Evolutionary conservation across 2,329 filamentous ascomycete genomes (phyloP).

Genomic region (Colletotrichum trifolii): DNA sequence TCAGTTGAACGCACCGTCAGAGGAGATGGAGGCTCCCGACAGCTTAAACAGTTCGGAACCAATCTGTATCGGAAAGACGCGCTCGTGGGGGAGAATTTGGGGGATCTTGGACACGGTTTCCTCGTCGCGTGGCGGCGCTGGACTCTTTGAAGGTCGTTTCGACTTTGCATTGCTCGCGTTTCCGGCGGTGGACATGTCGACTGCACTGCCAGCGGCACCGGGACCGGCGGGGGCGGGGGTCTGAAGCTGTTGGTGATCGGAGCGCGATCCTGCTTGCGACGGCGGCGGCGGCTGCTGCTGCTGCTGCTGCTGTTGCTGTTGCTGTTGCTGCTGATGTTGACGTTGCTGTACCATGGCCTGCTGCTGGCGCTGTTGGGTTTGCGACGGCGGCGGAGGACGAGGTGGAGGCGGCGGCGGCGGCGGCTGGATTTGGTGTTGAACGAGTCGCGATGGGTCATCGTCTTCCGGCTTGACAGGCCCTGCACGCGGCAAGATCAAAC

Average conservation of each 20-base stretch:
- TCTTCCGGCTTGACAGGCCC: constrained; percentile 11
- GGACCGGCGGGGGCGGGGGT: background rate
- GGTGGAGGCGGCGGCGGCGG: background rate
- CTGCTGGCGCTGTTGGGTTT: background rate
- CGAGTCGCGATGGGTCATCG: constrained; percentile 1
- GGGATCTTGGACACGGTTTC: constrained; percentile 60
- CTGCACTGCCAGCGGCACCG: background rate
- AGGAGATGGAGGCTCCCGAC: constrained; percentile 78
- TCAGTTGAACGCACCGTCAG: constrained; percentile 68
- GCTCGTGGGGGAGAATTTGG: constrained; percentile 73
- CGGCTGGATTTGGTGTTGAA: background rate
- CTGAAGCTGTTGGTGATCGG: constrained; percentile 1
- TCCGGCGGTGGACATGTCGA: constrained; percentile 27
- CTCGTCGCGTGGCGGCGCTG: constrained; percentile 42
- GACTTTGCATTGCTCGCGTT: constrained; percentile 20
- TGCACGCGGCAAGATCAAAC: constrained; percentile 13
- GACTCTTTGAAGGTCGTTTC: constrained; percentile 24
- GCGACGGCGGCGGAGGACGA: constrained; percentile 1
- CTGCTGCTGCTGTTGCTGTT: constrained; percentile 6
- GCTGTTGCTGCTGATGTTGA: constrained; percentile 5
- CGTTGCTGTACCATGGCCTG: background rate
- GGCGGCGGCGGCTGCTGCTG: background rate
- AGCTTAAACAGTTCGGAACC: constrained; percentile 78
- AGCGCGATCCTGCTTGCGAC: background rate
- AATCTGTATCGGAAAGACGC: constrained; percentile 81